Evolutionary conservation across 768 basidiomycete species (phyloP).

Genomic region (Paxillus rubicundulus): DNA sequence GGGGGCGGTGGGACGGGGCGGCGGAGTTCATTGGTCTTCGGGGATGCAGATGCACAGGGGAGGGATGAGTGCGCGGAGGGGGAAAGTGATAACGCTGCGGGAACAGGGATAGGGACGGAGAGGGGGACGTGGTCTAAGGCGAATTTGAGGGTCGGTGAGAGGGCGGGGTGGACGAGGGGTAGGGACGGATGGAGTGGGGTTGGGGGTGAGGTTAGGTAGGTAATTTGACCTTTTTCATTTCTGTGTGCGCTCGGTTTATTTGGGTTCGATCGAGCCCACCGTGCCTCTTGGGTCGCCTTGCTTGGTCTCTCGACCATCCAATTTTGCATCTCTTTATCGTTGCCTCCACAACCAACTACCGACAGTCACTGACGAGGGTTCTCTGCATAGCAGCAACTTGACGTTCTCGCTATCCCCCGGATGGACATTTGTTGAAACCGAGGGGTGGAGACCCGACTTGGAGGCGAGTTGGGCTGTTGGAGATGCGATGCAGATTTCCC

Average conservation of each 20-base stretch:
- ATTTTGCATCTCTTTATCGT: no score
- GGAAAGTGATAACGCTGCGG: not conserved
- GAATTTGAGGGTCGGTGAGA: slow-evolving; percentile 42
- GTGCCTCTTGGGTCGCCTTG: no score
- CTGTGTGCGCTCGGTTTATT: not conserved
- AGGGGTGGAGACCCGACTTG: slow-evolving; percentile 73
- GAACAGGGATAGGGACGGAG: slow-evolving; percentile 3
- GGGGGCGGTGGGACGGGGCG: slow-evolving; percentile 5
- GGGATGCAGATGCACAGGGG: not conserved
- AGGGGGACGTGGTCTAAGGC: slow-evolving; percentile 37
- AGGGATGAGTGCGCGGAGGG: not conserved
- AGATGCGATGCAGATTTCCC: no score
- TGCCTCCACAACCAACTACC: not conserved
- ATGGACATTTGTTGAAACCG: slow-evolving; percentile 73
- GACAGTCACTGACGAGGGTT: not conserved
- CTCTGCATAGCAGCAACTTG: slow-evolving; percentile 64
- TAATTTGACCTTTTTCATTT: slow-evolving; percentile 15
- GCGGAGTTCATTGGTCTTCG: not conserved
- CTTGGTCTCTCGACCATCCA: no score
- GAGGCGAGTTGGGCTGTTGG: slow-evolving; percentile 35
- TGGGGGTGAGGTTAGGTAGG: slow-evolving; percentile 60
- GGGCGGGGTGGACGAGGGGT: slow-evolving; percentile 67
- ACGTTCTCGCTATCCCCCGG: slow-evolving; percentile 74
- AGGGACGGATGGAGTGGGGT: slow-evolving; percentile 70
- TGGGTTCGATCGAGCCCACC: no score